A percentile compares a stretch with the other conserved stretches of the same genome.
Evolutionary conservation across 1,139 yeast species (phyloP).

Genomic region (Pichia cactophila): DNA sequence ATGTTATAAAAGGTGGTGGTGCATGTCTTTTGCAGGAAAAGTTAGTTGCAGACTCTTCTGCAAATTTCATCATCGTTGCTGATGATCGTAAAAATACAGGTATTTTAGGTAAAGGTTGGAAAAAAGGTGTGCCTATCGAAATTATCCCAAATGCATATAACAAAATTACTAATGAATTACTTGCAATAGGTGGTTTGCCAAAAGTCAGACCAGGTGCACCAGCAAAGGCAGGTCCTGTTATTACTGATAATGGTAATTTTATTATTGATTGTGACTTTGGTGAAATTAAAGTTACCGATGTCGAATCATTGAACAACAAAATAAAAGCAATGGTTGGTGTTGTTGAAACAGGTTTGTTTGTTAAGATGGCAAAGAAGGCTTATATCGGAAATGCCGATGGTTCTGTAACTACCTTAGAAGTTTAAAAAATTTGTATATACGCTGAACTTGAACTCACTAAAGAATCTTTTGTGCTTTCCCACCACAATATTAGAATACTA

Average conservation of each 20-base stretch:
- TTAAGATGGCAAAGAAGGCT: slow-evolving; percentile 64
- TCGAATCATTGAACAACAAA: slow-evolving; percentile 45
- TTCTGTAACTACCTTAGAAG: slow-evolving; percentile 20
- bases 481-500: too few species aligned
- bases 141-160: slow-evolving; percentile 86
- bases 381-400: slow-evolving; percentile 64
- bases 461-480: too few species aligned
- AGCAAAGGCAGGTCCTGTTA: slow-evolving; percentile 97
- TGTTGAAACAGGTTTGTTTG: slow-evolving; percentile 92
- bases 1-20: slow-evolving; percentile 97
- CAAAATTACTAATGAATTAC: slow-evolving; percentile 60
- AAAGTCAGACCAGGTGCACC: slow-evolving; percentile 77
- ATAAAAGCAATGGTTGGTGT: slow-evolving; percentile 84
- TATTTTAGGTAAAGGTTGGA: slow-evolving; percentile 73
- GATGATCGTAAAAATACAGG: slow-evolving; percentile 80
- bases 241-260: slow-evolving; percentile 93
- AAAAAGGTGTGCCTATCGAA: slow-evolving; percentile 90
- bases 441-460: too few species aligned
- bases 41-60: slow-evolving; percentile 77
- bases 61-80: slow-evolving; percentile 79
- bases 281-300: slow-evolving; percentile 52
- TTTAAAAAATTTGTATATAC: slow-evolving; percentile 1
- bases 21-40: slow-evolving; percentile 97
- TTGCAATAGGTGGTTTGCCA: slow-evolving; percentile 60
- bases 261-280: slow-evolving; percentile 94